A percentile compares a stretch with the other conserved stretches of the same genome.
These are phyloP conservation scores for Boletus barrowsii DNA, from an alignment of 768 basidiomycete species.

Conservation along the genomic window DNA sequence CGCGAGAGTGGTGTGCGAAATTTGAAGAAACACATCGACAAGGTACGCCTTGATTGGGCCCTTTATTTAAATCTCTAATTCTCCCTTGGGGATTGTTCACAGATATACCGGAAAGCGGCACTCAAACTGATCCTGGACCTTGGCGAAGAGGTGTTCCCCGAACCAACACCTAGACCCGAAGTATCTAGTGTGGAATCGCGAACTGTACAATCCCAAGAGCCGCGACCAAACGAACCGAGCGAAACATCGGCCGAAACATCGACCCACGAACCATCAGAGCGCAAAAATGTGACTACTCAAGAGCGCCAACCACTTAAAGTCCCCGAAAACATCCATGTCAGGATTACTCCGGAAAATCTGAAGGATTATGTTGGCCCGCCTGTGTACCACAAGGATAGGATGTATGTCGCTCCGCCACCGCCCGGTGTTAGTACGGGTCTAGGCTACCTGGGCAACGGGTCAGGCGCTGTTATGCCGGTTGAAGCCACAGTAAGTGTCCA, in stretches of 20 bases:
- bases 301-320: slow-evolving; percentile 79
- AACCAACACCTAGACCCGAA: slow-evolving; percentile 42
- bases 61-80: background rate
- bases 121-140: slow-evolving; percentile 87
- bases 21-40: slow-evolving; percentile 98
- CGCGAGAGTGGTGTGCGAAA: slow-evolving; percentile 96
- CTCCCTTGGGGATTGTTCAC: background rate
- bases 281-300: slow-evolving; percentile 67
- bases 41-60: slow-evolving; percentile 50
- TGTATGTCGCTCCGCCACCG: slow-evolving; percentile 79
- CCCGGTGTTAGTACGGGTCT: slow-evolving; percentile 93
- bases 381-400: slow-evolving; percentile 90
- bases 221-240: slow-evolving; percentile 38
- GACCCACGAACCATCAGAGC: slow-evolving; percentile 31
- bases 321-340: slow-evolving; percentile 73
- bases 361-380: slow-evolving; percentile 97
- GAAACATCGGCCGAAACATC: slow-evolving; percentile 15
- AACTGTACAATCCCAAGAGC: slow-evolving; percentile 53
- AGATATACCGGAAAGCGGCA: slow-evolving; percentile 98
- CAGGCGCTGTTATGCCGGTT: slow-evolving; percentile 95
- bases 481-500: slow-evolving; percentile 75
- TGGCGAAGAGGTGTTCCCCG: slow-evolving; percentile 82
- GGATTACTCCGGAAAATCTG: slow-evolving; percentile 81
- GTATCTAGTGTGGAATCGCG: slow-evolving; percentile 18
- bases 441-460: slow-evolving; percentile 95